Conservation (phyloP, 768 basidiomycete species). For the Boletus pseudo-olivaceus region DNA sequence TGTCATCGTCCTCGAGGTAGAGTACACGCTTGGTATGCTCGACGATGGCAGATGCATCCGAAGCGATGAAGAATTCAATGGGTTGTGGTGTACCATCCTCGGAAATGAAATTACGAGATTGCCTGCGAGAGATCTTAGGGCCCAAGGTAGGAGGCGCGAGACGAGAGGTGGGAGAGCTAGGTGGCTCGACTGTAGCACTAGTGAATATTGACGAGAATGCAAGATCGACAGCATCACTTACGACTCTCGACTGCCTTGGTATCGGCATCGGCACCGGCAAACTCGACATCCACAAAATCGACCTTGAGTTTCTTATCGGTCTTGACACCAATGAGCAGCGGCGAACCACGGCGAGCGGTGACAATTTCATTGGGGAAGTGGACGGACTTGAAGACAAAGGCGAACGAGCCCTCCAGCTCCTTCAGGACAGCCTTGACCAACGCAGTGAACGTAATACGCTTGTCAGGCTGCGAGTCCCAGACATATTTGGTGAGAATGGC, state of each 20-base stretch:
- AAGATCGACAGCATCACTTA: conserved; percentile 26
- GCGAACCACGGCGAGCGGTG: conserved; percentile 94
- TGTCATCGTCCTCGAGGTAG: conserved; percentile 98
- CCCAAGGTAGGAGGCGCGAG: conserved; percentile 59
- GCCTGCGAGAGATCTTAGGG: conserved; percentile 86
- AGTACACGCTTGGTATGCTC: conserved; percentile 99
- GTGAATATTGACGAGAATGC: not conserved
- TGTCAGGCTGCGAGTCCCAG: conserved; percentile 88
- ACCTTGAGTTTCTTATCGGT: conserved; percentile 99
- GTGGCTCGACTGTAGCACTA: conserved; percentile 36
- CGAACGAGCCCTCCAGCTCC: conserved; percentile 98
- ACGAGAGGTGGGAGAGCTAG: conserved; percentile 54
- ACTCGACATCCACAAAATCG: conserved; percentile 98
- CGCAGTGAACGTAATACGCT: conserved; percentile 82
- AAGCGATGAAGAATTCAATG: conserved; percentile 99
- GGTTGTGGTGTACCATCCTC: conserved; percentile 98
- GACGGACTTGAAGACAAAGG: conserved; percentile 96
- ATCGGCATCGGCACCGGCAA: conserved; percentile 69
- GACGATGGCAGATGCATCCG: conserved; percentile 92
- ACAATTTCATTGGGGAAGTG: conserved; percentile 97
- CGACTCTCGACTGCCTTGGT: conserved; percentile 41
- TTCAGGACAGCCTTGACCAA: conserved; percentile 94
- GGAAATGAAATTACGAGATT: conserved; percentile 97
- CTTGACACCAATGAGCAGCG: conserved; percentile 96
- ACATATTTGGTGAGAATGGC: conserved; percentile 96